Evolutionary conservation across 2,329 filamentous ascomycete genomes (phyloP).

Genomic region (Neopestalotiopsis clavispora): DNA sequence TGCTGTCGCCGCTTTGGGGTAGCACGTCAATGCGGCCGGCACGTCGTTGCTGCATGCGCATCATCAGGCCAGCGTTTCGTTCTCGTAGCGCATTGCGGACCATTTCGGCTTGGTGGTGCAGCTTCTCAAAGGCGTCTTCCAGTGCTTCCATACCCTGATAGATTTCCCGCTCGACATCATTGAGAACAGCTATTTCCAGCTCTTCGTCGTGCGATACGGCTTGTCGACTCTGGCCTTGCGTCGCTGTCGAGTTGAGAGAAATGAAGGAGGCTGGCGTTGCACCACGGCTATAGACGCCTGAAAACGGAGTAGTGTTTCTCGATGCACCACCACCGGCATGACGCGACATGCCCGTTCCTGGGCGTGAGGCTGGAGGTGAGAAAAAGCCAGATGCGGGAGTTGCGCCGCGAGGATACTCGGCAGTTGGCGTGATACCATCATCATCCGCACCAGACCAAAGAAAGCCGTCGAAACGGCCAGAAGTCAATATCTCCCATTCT

Average conservation of each 20-base stretch:
- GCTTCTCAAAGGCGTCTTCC: conserved; percentile 89
- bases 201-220: conserved; percentile 91
- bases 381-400: conserved; percentile 59
- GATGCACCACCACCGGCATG: conserved; percentile 46
- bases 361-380: conserved; percentile 44
- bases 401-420: conserved; percentile 52
- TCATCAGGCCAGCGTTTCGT: conserved; percentile 77
- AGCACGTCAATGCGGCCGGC: conserved; percentile 57
- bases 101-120: conserved; percentile 84
- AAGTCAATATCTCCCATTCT: conserved; percentile 97
- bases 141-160: conserved; percentile 93
- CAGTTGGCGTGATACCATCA: conserved; percentile 43
- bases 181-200: conserved; percentile 85
- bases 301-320: conserved; percentile 54
- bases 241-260: conserved; percentile 43
- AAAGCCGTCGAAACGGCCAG: conserved; percentile 94
- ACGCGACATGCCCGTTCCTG: conserved; percentile 42
- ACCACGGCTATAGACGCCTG: conserved; percentile 57
- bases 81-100: conserved; percentile 82
- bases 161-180: conserved; percentile 91
- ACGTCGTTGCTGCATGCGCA: conserved; percentile 64
- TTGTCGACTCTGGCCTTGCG: conserved; percentile 49
- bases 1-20: conserved; percentile 53
- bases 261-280: conserved; percentile 58
- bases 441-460: conserved; percentile 89